Conservation (phyloP, 768 basidiomycete genomes). For the Naematelia encephala region DNA sequence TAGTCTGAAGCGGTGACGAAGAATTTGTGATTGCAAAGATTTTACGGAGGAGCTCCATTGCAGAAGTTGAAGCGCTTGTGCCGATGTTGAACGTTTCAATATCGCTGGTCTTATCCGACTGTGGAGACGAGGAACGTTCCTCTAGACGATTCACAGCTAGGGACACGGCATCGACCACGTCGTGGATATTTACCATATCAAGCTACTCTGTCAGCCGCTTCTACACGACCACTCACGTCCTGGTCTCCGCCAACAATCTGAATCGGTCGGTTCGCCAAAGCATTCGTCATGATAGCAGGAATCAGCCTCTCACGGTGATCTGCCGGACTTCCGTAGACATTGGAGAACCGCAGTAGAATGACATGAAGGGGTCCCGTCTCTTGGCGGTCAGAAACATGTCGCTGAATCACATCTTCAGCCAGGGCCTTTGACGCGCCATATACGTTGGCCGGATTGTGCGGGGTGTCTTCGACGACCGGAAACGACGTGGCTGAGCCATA, state of each 20-base stretch:
- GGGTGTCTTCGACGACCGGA: constrained; percentile 15
- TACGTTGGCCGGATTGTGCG: constrained; percentile 24
- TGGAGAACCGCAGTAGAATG: constrained; percentile 30
- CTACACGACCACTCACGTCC: constrained; percentile 7
- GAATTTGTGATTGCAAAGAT: constrained; percentile 32
- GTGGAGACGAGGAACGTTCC: neutral
- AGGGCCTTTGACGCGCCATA: constrained; percentile 31
- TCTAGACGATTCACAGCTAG: constrained; percentile 29
- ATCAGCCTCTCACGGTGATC: constrained; percentile 40
- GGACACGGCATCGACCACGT: constrained; percentile 35
- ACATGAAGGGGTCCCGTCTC: constrained; percentile 7
- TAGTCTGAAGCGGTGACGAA: constrained; percentile 36
- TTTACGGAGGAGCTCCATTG: constrained; percentile 29
- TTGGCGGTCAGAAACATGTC: constrained; percentile 1
- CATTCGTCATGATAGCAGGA: constrained; percentile 31
- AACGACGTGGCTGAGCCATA: constrained; percentile 18
- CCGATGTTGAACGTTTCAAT: constrained; percentile 36
- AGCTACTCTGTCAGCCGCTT: constrained; percentile 6
- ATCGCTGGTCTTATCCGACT: neutral
- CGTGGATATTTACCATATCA: constrained; percentile 38
- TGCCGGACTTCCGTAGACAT: constrained; percentile 30
- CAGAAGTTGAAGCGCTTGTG: constrained; percentile 21
- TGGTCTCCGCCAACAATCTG: constrained; percentile 40
- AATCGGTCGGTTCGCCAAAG: constrained; percentile 32
- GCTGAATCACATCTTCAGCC: constrained; percentile 25